These are phyloP conservation scores for Clavariopsis aquatica DNA, from an alignment of 495 filamentous ascomycete genomes.

Conservation along the genomic window DNA sequence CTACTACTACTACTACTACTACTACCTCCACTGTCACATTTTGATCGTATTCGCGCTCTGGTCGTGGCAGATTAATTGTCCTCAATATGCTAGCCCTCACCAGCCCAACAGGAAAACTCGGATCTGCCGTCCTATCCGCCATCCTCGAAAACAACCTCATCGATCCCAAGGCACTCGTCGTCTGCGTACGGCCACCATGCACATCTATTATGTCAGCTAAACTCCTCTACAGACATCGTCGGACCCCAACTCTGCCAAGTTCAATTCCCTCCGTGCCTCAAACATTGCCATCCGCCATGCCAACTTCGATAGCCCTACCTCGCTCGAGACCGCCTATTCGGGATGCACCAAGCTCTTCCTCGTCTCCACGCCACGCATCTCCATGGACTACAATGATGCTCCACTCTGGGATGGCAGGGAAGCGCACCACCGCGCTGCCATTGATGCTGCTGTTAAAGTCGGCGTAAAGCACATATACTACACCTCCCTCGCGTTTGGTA, in stretches of 20 bases:
- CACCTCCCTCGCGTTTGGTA: slow-evolving; percentile 62
- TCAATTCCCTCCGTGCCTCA: slow-evolving; percentile 10
- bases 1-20: too few species aligned
- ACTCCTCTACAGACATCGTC: slow-evolving; percentile 41
- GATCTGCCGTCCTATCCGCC: slow-evolving; percentile 47
- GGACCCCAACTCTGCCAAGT: background rate
- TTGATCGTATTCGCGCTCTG: too few species aligned
- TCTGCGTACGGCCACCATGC: slow-evolving; percentile 32
- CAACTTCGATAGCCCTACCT: slow-evolving; percentile 42
- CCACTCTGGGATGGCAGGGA: slow-evolving; percentile 46
- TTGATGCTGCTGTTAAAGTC: slow-evolving; percentile 58
- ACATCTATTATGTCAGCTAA: background rate
- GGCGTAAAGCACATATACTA: slow-evolving; percentile 68
- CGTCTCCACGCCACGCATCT: slow-evolving; percentile 50
- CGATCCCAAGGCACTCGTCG: slow-evolving; percentile 43
- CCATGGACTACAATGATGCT: slow-evolving; percentile 42
- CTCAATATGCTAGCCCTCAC: slow-evolving; percentile 46
- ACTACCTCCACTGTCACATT: too few species aligned
- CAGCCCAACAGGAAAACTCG: slow-evolving; percentile 51
- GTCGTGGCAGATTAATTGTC: too few species aligned
- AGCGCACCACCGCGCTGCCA: slow-evolving; percentile 53
- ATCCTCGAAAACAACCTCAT: slow-evolving; percentile 45
- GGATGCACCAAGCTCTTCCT: slow-evolving; percentile 54
- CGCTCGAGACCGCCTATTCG: slow-evolving; percentile 43
- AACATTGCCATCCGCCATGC: slow-evolving; percentile 22